Conservation (phyloP, 2,329 filamentous ascomycete genomes). For the Ophiostoma ips region DNA sequence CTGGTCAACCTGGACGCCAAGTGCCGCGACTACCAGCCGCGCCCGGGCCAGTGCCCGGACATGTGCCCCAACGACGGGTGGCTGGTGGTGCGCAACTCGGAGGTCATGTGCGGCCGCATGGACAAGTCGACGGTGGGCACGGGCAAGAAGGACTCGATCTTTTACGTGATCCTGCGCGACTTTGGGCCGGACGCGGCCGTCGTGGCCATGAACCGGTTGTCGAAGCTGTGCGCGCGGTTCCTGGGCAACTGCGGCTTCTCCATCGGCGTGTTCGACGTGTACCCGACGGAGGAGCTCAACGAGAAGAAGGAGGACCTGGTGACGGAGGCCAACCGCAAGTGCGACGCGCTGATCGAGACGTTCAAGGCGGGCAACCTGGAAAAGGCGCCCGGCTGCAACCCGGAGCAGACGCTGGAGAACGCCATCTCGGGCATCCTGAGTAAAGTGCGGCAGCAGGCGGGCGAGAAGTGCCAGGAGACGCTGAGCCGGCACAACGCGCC, state of each 20-base stretch:
- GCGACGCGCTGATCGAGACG: slow-evolving; percentile 67
- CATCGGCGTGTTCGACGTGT: slow-evolving; percentile 90
- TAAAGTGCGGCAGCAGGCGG: slow-evolving; percentile 80
- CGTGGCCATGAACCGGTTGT: slow-evolving; percentile 82
- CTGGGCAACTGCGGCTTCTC: slow-evolving; percentile 89
- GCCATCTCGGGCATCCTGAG: slow-evolving; percentile 81
- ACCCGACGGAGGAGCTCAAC: slow-evolving; percentile 58
- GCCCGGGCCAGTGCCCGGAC: slow-evolving; percentile 43
- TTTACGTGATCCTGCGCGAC: slow-evolving; percentile 92
- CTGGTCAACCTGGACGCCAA: slow-evolving; percentile 87
- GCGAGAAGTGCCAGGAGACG: slow-evolving; percentile 78
- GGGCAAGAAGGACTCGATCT: slow-evolving; percentile 95
- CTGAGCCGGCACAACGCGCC: slow-evolving; percentile 86
- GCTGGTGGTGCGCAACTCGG: slow-evolving; percentile 87
- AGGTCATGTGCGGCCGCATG: slow-evolving; percentile 95
- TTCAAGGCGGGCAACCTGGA: slow-evolving; percentile 71
- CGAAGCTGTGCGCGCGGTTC: slow-evolving; percentile 78
- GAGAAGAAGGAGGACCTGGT: slow-evolving; percentile 65
- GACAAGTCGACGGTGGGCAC: slow-evolving; percentile 96
- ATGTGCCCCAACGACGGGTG: slow-evolving; percentile 82
- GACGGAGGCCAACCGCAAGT: slow-evolving; percentile 62
- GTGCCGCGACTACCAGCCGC: slow-evolving; percentile 65
- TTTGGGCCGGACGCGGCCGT: slow-evolving; percentile 83
- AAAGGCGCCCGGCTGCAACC: slow-evolving; percentile 77
- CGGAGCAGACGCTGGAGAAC: slow-evolving; percentile 86